Base-by-base conservation (phyloP, 108 stramenopile genomes). In the Schizochytrium sp. region DNA sequence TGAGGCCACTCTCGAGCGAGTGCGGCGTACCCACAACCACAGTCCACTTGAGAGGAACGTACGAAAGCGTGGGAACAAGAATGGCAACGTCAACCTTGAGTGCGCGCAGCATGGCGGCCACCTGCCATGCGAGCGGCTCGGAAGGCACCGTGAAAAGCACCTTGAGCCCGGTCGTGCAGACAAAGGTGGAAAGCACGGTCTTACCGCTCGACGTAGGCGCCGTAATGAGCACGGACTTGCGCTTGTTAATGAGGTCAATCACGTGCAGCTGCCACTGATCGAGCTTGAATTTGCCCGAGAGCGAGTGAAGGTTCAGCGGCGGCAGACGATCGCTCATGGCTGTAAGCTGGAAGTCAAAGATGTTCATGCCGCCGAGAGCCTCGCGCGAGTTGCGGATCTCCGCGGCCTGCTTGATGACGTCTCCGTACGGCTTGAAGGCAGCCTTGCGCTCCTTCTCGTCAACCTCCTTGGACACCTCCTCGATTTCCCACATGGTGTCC, bases 41-140 rank as follows among this genome's bases (percentile, higher is more conserved):
- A 87, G 97, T 95, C 60, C 97, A 97, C 53, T 88, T 72, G 58
- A 53, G 76, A 55, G 76, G 76, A 8, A 83, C 76, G 51, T 83
- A 83, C 23, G 45, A 25, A 5, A 83, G 76, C 25, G 76, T 83
- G 10, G 76, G 76, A 4, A 83, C 76, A 1, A 83, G 48, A 60
- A 97, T 95, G 59, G 96, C 95, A n/a, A 98, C 97, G 89, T 97
- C 96, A 44, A 97, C 98, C 87, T 94, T 92, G 90, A 98, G 76
- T 6, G 76, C 76, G 45, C 76, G 76, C 4, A 83, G 76, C 48
- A 97, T 97, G 14, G 99, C 98, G n/a, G 99, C 99, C 90, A 99
- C 97, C 93, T 99, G 99, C 99, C 99, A 99, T 5, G 98, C 99
- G 44, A 99, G 95, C 23, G 97, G 98, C 95, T 99, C 99, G 87